Percentiles rank a stretch among this genome's conserved stretches.
These are phyloP conservation scores for Lodderomyces jiufengensis DNA, from an alignment of 1,139 yeast genomes.

Conservation along the genomic window DNA sequence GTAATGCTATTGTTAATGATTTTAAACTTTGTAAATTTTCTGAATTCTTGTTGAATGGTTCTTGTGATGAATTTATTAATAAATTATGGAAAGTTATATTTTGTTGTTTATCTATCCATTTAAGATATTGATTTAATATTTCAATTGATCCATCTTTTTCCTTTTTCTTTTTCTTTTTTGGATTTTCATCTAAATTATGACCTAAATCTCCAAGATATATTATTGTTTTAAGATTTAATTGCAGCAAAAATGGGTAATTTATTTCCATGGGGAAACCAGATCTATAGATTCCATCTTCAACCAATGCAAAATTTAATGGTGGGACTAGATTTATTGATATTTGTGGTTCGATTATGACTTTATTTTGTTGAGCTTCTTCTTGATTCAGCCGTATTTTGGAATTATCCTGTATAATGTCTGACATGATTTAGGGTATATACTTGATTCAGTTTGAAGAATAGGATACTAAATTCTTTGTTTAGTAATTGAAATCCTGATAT, in stretches of 20 bases:
- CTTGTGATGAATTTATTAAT: conserved; percentile 67
- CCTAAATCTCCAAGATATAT: conserved; percentile 76
- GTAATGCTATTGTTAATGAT: conserved; percentile 59
- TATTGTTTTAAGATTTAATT: conserved; percentile 69
- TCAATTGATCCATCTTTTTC: conserved; percentile 35
- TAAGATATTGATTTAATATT: conserved; percentile 49
- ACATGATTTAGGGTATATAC: no score
- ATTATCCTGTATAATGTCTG: no score
- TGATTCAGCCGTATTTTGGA: background rate
- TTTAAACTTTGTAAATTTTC: conserved; percentile 35
- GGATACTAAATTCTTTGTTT: no score
- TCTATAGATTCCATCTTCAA: conserved; percentile 81
- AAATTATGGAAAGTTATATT: conserved; percentile 59
- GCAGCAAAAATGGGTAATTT: conserved; percentile 74
- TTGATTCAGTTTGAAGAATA: no score
- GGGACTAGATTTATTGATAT: conserved; percentile 49
- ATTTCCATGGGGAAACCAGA: conserved; percentile 92
- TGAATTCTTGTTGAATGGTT: conserved; percentile 61
- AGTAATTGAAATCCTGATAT: no score
- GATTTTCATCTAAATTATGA: conserved; percentile 7
- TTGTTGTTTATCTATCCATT: conserved; percentile 54
- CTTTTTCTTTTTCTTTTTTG: conserved; percentile 36
- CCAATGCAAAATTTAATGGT: conserved; percentile 85
- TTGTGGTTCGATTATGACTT: conserved; percentile 2
- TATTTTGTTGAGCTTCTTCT: background rate